A percentile compares a stretch with the other conserved stretches of the same genome.
Evolutionary conservation across 2,329 filamentous ascomycete species (phyloP).

Genomic region (Penicillium griseofulvum): DNA sequence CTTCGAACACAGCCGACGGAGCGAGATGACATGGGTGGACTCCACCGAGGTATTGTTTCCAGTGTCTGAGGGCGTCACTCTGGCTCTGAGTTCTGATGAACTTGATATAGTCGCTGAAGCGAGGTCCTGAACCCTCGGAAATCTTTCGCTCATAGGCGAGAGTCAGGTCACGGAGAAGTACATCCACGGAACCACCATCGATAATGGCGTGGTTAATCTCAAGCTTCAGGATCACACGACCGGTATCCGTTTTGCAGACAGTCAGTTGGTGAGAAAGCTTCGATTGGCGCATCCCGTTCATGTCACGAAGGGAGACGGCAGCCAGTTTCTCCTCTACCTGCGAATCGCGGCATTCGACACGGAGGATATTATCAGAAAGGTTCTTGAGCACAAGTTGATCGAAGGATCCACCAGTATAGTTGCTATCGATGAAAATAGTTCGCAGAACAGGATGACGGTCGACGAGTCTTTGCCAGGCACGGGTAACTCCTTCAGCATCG

Average conservation of each 20-base stretch:
- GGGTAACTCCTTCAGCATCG: conserved; percentile 28
- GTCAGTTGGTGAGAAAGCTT: conserved; percentile 37
- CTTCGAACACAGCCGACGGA: conserved; percentile 4
- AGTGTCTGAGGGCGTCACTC: conserved; percentile 31
- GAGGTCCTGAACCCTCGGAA: conserved; percentile 27
- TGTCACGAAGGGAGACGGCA: conserved; percentile 28
- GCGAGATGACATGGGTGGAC: conserved; percentile 34
- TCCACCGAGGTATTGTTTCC: conserved; percentile 36
- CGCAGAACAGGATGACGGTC: conserved; percentile 34
- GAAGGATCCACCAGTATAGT: conserved; percentile 34
- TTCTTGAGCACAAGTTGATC: conserved; percentile 39
- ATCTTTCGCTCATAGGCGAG: conserved; percentile 34
- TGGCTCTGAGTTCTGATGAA: conserved; percentile 30
- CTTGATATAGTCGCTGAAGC: conserved; percentile 40
- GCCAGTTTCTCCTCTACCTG: conserved; percentile 28
- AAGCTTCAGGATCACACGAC: conserved; percentile 34
- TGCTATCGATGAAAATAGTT: conserved; percentile 37
- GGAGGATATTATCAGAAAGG: conserved; percentile 24
- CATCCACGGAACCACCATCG: conserved; percentile 35
- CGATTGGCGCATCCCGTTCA: conserved; percentile 23
- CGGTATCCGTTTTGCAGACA: conserved; percentile 32
- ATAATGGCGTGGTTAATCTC: conserved; percentile 42
- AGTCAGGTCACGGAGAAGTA: conserved; percentile 33
- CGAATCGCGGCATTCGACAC: conserved; percentile 31
- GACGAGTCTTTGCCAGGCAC: conserved; percentile 35